A percentile compares a stretch with the other conserved stretches of the same genome.
Evolutionary conservation across 2,329 filamentous ascomycete species (phyloP).

Genomic region (Claviceps paspali): DNA sequence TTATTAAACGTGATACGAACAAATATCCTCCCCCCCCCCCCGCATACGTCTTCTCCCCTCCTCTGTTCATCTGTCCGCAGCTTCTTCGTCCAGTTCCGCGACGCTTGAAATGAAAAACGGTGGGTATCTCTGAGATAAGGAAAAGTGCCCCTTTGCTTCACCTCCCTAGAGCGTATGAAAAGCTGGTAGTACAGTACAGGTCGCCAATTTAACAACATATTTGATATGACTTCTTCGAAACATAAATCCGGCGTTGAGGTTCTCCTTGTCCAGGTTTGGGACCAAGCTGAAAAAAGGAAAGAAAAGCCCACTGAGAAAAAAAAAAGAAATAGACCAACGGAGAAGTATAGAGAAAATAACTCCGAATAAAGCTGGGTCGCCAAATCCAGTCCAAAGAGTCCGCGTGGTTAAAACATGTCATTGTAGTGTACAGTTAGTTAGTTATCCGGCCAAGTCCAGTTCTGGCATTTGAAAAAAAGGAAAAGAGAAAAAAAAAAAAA

Average conservation of each 20-base stretch:
- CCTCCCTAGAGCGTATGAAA: constrained; percentile 13
- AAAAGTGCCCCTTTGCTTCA: constrained; percentile 16
- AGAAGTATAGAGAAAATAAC: too few relatives aligned
- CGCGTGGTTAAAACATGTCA: too few relatives aligned
- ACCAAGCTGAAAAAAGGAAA: background rate
- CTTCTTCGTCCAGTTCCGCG: constrained; percentile 4
- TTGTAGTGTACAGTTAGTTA: too few relatives aligned
- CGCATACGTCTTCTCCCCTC: too few relatives aligned
- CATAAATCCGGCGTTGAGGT: constrained; percentile 9
- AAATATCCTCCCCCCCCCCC: too few relatives aligned
- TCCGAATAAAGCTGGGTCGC: too few relatives aligned
- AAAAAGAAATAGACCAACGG: too few relatives aligned
- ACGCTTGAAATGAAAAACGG: constrained; percentile 8
- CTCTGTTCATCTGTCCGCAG: constrained; percentile 4
- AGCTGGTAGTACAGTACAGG: constrained; percentile 19
- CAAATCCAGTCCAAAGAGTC: too few relatives aligned
- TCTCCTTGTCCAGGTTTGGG: constrained; percentile 2
- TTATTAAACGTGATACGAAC: background rate
- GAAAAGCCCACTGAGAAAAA: too few relatives aligned
- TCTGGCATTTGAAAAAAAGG: too few relatives aligned
- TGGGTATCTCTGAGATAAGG: constrained; percentile 22
- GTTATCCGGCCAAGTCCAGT: too few relatives aligned
- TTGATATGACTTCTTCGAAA: constrained; percentile 4
- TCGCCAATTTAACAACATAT: constrained; percentile 11
- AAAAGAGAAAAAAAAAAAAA: too few relatives aligned